Evolutionary conservation across 495 filamentous ascomycete genomes (phyloP).

Genomic region (Penicillium samsonianum): DNA sequence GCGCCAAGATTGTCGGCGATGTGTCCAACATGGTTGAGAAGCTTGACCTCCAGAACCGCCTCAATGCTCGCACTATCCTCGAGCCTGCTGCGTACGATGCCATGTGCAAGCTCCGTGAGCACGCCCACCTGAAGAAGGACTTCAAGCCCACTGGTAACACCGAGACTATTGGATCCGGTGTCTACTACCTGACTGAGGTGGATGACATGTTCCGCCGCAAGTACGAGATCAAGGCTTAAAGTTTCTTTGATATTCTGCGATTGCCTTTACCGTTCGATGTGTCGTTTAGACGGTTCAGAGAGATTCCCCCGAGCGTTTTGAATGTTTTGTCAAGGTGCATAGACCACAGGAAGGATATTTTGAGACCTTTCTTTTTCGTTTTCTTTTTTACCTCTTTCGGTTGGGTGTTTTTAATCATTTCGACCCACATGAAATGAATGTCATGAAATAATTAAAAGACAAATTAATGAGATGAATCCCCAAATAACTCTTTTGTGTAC

Average conservation of each 20-base stretch:
- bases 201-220: constrained; percentile 94
- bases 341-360: constrained; percentile 27
- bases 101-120: constrained; percentile 93
- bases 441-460: constrained; percentile 26
- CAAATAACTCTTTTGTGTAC: not conserved
- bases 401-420: constrained; percentile 17
- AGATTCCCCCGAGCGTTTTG: constrained; percentile 45
- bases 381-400: constrained; percentile 8
- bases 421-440: constrained; percentile 25
- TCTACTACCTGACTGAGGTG: constrained; percentile 87
- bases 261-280: constrained; percentile 38
- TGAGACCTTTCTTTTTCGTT: constrained; percentile 22
- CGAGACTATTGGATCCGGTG: constrained; percentile 74
- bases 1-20: constrained; percentile 77
- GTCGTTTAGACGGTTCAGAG: constrained; percentile 41
- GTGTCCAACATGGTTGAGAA: constrained; percentile 74
- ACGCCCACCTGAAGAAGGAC: constrained; percentile 90
- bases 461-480: constrained; percentile 10
- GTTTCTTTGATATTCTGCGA: constrained; percentile 19
- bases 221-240: constrained; percentile 84
- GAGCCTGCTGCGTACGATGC: constrained; percentile 84
- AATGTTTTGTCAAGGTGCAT: constrained; percentile 29
- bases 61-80: constrained; percentile 70
- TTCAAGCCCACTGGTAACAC: constrained; percentile 75
- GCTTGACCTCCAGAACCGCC: constrained; percentile 74